Evolutionary conservation across 1,139 yeast species (phyloP).

Genomic region (Yamadazyma membranifaciens): DNA sequence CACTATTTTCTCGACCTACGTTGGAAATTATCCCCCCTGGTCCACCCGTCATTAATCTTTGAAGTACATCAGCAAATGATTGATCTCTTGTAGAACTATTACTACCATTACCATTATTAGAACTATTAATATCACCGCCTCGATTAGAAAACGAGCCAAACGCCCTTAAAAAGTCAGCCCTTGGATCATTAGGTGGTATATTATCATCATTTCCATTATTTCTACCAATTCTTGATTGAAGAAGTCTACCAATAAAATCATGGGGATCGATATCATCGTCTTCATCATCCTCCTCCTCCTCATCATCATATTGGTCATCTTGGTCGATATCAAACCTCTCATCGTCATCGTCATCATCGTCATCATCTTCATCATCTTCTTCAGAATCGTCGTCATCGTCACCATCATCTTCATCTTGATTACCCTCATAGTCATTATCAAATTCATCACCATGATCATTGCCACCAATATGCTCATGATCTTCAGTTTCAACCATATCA

Average conservation of each 20-base stretch:
- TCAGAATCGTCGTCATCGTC: conserved; percentile 8
- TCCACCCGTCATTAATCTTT: conserved; percentile 38
- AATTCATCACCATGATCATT: conserved; percentile 14
- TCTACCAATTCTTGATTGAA: conserved; percentile 18
- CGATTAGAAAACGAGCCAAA: conserved; percentile 10
- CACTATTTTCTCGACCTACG: conserved; percentile 20
- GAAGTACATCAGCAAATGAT: conserved; percentile 38
- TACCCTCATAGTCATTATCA: conserved; percentile 10
- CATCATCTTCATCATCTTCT: conserved; percentile 12
- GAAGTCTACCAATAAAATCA: conserved; percentile 24
- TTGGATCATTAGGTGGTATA: conserved; percentile 19
- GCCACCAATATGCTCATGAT: conserved; percentile 2
- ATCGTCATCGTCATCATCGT: conserved; percentile 20
- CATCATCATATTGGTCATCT: conserved; percentile 19
- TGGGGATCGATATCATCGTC: conserved; percentile 24
- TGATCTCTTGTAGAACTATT: conserved; percentile 10
- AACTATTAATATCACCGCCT: neutral
- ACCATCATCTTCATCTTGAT: conserved; percentile 11
- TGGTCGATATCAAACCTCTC: conserved; percentile 16
- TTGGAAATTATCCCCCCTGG: conserved; percentile 29
- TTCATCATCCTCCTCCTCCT: conserved; percentile 15
- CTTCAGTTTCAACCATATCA: conserved; percentile 5
- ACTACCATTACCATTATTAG: conserved; percentile 2
- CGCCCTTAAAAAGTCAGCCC: conserved; percentile 29
- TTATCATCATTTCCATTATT: conserved; percentile 1